These are phyloP conservation scores for Chlorella sorokiniana DNA, from an alignment of 139 green algal genomes.

Conservation along the genomic window DNA sequence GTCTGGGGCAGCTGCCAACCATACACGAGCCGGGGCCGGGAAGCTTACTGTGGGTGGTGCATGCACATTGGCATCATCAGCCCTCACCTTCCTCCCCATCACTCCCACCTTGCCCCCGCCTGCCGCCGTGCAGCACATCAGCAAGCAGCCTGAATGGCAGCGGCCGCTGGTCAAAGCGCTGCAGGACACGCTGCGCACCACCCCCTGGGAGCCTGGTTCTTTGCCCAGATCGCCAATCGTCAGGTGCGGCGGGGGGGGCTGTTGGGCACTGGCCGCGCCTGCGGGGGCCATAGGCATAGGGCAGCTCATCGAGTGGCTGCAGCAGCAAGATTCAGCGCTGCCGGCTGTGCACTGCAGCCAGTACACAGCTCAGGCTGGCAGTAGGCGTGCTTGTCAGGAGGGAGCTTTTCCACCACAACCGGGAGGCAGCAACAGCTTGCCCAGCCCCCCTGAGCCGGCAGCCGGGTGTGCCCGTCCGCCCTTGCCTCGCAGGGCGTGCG, in stretches of 20 bases:
- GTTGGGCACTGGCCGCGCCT: neutral
- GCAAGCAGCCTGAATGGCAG: conserved; percentile 57
- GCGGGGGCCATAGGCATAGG: neutral
- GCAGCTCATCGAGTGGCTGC: neutral
- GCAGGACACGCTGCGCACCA: conserved; percentile 75
- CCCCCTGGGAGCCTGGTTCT: conserved; percentile 79
- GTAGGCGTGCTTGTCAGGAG: too few species aligned
- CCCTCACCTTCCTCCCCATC: neutral
- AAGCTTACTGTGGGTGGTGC: too few species aligned
- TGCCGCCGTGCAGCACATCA: conserved; percentile 23
- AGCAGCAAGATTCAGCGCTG: too few species aligned
- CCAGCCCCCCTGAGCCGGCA: too few species aligned
- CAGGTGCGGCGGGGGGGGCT: neutral
- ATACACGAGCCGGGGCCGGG: too few species aligned
- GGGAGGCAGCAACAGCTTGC: neutral
- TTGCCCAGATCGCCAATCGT: conserved; percentile 43
- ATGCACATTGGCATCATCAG: conserved; percentile 30
- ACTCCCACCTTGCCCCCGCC: neutral
- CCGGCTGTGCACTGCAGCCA: too few species aligned
- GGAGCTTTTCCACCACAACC: neutral
- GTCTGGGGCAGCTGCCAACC: too few species aligned
- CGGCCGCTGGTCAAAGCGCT: conserved; percentile 74
- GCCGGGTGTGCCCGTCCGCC: neutral
- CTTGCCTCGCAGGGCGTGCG: conserved; percentile 62
- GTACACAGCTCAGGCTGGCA: too few species aligned